Evolutionary conservation across 1,139 yeast genomes (phyloP), one percentile per base, ranked within the genome.

Genomic region (Protomyces inundatus): DNA sequence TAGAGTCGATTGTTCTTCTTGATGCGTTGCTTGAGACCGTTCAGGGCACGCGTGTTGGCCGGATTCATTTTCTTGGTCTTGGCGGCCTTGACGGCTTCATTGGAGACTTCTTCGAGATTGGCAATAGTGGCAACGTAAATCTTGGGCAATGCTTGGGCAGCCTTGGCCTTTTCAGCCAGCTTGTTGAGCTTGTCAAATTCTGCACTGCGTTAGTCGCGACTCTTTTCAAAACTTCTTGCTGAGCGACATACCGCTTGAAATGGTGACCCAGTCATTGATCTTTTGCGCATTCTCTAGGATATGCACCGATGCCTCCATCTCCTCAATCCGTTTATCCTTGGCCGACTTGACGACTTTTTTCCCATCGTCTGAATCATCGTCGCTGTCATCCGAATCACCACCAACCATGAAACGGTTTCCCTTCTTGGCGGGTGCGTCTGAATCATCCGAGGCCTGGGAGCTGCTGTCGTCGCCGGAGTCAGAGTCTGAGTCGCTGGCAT

Each of bases 331-430:
- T 78, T 91, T 95, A 70, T 91, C 98, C 78, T 88, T 90, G 65
- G 97, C 97, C 66, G 95, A 85, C 77, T 88, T 91, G 71, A 93
- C 97, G 57, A 90, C 90, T 72, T 87, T 88, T 75, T 86, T 87
- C 69, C 84, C 86, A 67, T 82, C 86, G 67, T 85, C 89, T 67
- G 81, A 85, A 64, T 82, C 86, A 66, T 77, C 74, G 66, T 82
- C 85, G 55, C 80, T 75, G 68, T 82, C 87, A 67, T 81, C 85
- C 50, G 79, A 76, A 57, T 72, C 81, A 71, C 72, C 72, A n/a
- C 73, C 73, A 34, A 71, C 69, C 66, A 71, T 66, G 64, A 71
- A 71, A 36, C 70, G 68, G 54, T 71, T 70, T 50, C 78, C 81
- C 64, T 80, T 78, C 55, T 81, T 73, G 70, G 79, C 77, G 70